Base-by-base conservation (phyloP, 139 green algal species). In the Chlorella sp. region DNA sequence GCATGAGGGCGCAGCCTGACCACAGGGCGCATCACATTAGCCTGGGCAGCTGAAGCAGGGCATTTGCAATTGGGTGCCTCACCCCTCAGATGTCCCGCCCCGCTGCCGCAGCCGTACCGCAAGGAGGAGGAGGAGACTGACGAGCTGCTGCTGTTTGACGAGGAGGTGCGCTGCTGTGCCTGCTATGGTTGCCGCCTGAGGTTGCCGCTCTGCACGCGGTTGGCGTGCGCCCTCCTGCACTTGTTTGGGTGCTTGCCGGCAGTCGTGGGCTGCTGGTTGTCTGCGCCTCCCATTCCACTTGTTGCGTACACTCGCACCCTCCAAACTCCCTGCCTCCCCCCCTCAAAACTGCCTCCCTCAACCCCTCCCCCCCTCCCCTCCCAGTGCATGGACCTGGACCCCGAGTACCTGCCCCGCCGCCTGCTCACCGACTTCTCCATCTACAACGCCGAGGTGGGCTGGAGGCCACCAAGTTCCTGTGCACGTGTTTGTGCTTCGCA, bases 101-200 rank as follows among this genome's bases (percentile, higher is more conserved):
- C 34, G 5, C 64, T 43, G 81, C 69, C n/a, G 58, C 64, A 60
- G 43, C 89, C 95, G 46, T 98, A 98, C 90, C 86, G 90, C 74
- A 95, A 93, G 80, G 87, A 85, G 62, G 85, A 92, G 81, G 96
- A 98, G 75, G 96, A 98, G 87, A 94, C 85, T 13, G 95, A 99
- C 76, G 96, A 99, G 91, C 90, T 97, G 51, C 73, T 98, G 69
- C 84, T 98, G 75, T 90, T 92, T 87, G 92, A 95, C 65, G 96
- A 98, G 73, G 94, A 98, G 62, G 40, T 93, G 64, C 65, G 34
- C 51, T 60, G 51, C 51, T 60, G 51, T 60, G 51, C 13, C 4
- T 60, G 51, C 51, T 60, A n/a, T n/a, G n/a, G n/a, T n/a, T n/a
- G n/a, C n/a, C n/a, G n/a, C n/a, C n/a, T n/a, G n/a, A n/a, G n/a